phyloP scores from a whole-genome alignment of 2,329 filamentous ascomycete genomes.

The Zarea fungicola region DNA sequence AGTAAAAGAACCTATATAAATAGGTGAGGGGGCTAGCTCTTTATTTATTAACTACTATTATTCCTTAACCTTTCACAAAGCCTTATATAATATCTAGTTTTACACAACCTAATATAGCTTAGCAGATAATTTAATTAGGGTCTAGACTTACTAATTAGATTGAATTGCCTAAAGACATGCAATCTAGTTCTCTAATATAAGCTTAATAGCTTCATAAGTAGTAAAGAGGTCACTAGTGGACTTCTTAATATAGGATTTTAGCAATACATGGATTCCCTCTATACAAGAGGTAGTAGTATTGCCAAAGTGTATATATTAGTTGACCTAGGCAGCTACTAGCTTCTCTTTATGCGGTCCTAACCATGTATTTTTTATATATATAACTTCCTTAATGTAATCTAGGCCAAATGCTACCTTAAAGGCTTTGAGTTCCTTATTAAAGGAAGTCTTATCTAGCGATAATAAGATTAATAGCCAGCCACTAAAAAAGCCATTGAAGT shows the following conservation, averaged over 20 bases:
- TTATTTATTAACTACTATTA: no score
- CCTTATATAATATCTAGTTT: no score
- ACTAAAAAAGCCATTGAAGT: no score
- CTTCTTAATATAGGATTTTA: conserved; percentile 7
- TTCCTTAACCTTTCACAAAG: no score
- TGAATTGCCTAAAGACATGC: no score
- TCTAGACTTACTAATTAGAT: no score
- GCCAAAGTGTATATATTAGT: conserved; percentile 18
- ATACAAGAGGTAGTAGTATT: conserved; percentile 14
- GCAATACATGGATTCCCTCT: conserved; percentile 15
- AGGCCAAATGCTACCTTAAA: conserved; percentile 16
- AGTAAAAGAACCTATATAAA: no score
- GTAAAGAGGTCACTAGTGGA: background rate
- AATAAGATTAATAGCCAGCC: no score
- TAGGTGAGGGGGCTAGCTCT: no score
- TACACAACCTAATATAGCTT: no score
- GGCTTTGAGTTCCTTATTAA: conserved; percentile 16
- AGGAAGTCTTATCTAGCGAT: conserved; percentile 16
- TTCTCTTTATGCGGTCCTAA: conserved; percentile 20
- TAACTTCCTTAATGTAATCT: conserved; percentile 14
- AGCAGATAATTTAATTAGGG: no score
- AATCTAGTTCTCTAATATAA: background rate
- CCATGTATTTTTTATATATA: conserved; percentile 19
- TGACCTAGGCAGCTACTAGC: conserved; percentile 20
- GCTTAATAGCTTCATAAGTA: background rate